Conservation (phyloP, 2,329 filamentous ascomycete species). For the Apiospora arundinis region DNA sequence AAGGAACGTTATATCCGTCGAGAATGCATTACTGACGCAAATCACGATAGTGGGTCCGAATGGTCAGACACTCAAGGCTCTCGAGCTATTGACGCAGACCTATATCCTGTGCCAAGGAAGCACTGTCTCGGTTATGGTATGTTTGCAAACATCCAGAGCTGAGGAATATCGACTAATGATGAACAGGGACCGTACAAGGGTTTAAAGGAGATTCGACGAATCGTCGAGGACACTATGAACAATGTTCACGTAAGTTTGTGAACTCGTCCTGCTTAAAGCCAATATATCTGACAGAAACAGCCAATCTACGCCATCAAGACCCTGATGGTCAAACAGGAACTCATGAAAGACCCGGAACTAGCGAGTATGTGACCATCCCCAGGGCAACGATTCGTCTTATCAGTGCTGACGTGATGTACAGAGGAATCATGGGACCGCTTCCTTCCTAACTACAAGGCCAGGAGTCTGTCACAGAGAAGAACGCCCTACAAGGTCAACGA, state of each 20-base stretch:
- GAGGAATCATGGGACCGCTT: slow-evolving; percentile 93
- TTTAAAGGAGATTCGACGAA: slow-evolving; percentile 76
- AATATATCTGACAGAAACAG: slow-evolving; percentile 26
- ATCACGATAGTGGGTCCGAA: slow-evolving; percentile 71
- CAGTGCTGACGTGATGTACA: neutral
- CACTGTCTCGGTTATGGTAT: slow-evolving; percentile 54
- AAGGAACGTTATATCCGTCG: neutral
- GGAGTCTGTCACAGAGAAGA: slow-evolving; percentile 82
- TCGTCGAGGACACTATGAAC: slow-evolving; percentile 92
- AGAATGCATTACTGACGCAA: neutral
- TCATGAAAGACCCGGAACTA: slow-evolving; percentile 87
- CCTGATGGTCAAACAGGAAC: slow-evolving; percentile 80
- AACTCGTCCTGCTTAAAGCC: slow-evolving; percentile 56
- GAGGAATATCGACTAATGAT: slow-evolving; percentile 67
- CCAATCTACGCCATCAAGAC: slow-evolving; percentile 14
- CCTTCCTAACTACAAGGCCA: slow-evolving; percentile 96
- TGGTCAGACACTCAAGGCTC: slow-evolving; percentile 90
- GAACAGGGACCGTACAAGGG: slow-evolving; percentile 93
- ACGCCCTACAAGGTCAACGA: slow-evolving; percentile 87
- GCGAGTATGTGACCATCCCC: slow-evolving; percentile 47
- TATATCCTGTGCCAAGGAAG: slow-evolving; percentile 91
- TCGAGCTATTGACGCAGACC: slow-evolving; percentile 88
- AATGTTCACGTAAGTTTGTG: slow-evolving; percentile 92
- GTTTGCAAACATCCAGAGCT: neutral
- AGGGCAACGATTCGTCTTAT: neutral